Evolutionary conservation across 2,329 filamentous ascomycete genomes (phyloP).

Genomic region (Alternaria hordeiaustralica): DNA sequence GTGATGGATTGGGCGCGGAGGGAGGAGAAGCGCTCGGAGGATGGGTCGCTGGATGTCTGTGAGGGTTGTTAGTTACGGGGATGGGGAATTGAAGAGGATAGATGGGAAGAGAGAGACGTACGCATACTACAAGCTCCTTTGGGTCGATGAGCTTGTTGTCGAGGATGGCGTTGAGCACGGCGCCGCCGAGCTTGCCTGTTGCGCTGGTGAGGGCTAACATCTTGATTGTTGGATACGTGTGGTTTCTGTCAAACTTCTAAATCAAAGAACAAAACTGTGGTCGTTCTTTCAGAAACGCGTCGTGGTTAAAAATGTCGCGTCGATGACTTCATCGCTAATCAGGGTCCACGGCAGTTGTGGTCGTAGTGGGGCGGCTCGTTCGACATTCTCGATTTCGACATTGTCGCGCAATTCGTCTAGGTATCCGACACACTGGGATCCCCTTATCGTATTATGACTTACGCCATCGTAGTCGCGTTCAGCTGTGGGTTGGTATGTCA

Average conservation of each 20-base stretch:
- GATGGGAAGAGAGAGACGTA: conserved; percentile 17
- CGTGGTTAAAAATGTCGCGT: background rate
- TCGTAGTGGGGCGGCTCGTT: too few species aligned
- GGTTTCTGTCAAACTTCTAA: background rate
- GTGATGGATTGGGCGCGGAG: conserved; percentile 42
- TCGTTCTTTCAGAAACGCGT: background rate
- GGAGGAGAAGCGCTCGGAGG: conserved; percentile 29
- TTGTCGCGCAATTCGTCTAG: too few species aligned
- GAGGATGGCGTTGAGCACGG: conserved; percentile 53
- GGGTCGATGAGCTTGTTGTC: conserved; percentile 49
- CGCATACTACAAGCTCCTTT: conserved; percentile 48
- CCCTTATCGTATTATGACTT: too few species aligned
- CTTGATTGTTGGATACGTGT: background rate
- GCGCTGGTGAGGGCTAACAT: conserved; percentile 53
- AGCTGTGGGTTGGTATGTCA: too few species aligned
- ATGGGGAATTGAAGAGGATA: too few species aligned
- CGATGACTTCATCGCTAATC: background rate
- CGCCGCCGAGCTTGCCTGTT: conserved; percentile 55
- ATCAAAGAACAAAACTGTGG: background rate
- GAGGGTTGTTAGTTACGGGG: background rate
- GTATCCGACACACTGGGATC: too few species aligned
- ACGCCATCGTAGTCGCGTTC: too few species aligned
- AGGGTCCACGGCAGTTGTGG: background rate
- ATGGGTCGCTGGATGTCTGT: conserved; percentile 31
- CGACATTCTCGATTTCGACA: too few species aligned